phyloP scores from a whole-genome alignment of 352 stramenopile species.

The Phytophthora sojae region DNA sequence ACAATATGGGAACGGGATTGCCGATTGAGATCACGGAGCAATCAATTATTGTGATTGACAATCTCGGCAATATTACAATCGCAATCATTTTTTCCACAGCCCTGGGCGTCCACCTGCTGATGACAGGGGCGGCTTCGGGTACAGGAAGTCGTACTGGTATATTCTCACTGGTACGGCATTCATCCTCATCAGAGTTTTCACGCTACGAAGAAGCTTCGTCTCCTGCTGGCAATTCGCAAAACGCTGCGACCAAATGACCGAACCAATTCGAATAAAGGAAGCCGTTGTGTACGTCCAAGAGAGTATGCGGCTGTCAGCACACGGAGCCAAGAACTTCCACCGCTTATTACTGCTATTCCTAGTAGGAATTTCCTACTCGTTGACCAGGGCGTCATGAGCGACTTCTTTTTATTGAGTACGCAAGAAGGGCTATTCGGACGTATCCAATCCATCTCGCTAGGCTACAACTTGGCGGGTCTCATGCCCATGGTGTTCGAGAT shows the following conservation, averaged over 20 bases:
- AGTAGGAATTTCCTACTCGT: too few relatives aligned
- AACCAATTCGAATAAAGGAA: constrained; percentile 23
- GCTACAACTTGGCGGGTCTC: constrained; percentile 34
- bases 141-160: constrained; percentile 41
- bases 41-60: too few relatives aligned
- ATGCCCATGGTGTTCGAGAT: constrained; percentile 45
- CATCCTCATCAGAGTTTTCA: constrained; percentile 24
- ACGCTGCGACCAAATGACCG: constrained; percentile 15
- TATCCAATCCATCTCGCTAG: constrained; percentile 40
- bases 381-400: constrained; percentile 35
- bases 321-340: constrained; percentile 31
- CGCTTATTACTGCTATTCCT: constrained; percentile 22
- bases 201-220: constrained; percentile 29
- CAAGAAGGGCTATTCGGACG: constrained; percentile 32
- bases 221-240: constrained; percentile 15
- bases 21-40: too few relatives aligned
- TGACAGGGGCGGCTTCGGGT: constrained; percentile 14
- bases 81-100: too few relatives aligned
- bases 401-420: constrained; percentile 35
- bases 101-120: too few relatives aligned
- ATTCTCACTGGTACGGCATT: constrained; percentile 18
- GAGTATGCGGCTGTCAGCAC: constrained; percentile 22
- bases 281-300: constrained; percentile 29
- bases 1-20: too few relatives aligned
- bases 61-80: too few relatives aligned